Evolutionary conservation across 768 basidiomycete species (phyloP), one percentile per base, ranked within the genome.

Genomic region (Multifurca ochricompacta): DNA sequence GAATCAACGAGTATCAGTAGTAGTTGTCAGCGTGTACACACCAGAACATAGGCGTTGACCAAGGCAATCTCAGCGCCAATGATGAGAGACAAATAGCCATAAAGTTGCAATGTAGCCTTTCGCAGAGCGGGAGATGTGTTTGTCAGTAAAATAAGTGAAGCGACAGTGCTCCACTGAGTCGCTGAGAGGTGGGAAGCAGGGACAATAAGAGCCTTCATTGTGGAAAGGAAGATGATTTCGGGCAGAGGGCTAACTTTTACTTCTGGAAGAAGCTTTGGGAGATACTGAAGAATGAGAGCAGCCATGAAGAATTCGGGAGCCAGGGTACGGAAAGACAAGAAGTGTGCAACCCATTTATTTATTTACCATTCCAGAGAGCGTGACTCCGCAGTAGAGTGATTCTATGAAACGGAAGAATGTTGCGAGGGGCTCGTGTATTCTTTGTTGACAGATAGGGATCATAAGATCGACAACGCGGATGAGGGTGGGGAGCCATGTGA

Each of bases 201-300:
- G 5, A 55, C 21, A 36, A 49, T 13, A n/a, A 55, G 28, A 8
- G 13, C 37, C 30, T 45, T 46, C 4, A 40, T 41, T 6, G 49
- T 56, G 18, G 36, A 51, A n/a, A 56, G 54, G 49, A 51, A 51
- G 21, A 56, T 51, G 18, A 3, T n/a, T 19, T 56, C 54, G 3
- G 54, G 54, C 13, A 56, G 13, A 19, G 48, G 43, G 19, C 1
- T 13, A 25, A 56, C 28, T 34, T 40, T 27, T n/a, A 56, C 34
- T 28, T 56, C 54, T 10, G 54, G 54, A 27, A 45, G 42, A 16
- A 50, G 18, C 27, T 30, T 32, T 13, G 30, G 42, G 11, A 50
- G 36, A 44, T 50, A 44, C 30, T 55, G 42, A 28, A 51, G 23
- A 28, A 51, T 25, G 1, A 18, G 21, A 5, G 34, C 16, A 0